phyloP scores from a whole-genome alignment of 805 yeast genomes.

The Torulaspora microellipsoides region DNA sequence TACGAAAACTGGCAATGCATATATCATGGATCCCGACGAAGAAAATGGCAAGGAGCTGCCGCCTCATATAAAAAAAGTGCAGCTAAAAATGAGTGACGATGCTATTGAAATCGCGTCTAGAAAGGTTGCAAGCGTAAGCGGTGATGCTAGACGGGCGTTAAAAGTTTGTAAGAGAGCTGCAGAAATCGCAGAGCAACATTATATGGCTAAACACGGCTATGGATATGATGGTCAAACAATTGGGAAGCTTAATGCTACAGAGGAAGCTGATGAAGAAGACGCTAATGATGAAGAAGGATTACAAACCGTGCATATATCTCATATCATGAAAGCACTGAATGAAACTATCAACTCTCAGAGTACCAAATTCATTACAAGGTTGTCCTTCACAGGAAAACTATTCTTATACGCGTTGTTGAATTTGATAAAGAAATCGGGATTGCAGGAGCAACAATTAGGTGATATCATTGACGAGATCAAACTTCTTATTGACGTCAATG shows the following conservation, averaged over 20 bases:
- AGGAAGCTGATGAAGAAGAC: conserved; percentile 18
- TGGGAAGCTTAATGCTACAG: conserved; percentile 7
- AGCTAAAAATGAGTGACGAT: conserved; percentile 47
- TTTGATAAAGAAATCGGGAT: conserved; percentile 60
- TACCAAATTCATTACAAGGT: conserved; percentile 49
- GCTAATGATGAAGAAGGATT: conserved; percentile 35
- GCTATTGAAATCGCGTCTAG: conserved; percentile 91
- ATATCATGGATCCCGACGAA: conserved; percentile 24
- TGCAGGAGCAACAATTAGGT: conserved; percentile 67
- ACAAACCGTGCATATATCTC: conserved; percentile 61
- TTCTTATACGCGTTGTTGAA: conserved; percentile 64
- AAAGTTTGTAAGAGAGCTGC: conserved; percentile 85
- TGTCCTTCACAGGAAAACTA: conserved; percentile 68
- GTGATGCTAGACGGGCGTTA: conserved; percentile 93
- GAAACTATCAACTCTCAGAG: conserved; percentile 77
- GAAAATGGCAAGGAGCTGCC: conserved; percentile 10
- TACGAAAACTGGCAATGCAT: conserved; percentile 37
- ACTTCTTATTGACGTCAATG: conserved; percentile 44
- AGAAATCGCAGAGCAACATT: conserved; percentile 74
- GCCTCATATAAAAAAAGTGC: conserved; percentile 27
- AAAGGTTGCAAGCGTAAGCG: conserved; percentile 93
- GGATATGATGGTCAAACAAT: conserved; percentile 24
- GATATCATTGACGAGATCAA: conserved; percentile 76
- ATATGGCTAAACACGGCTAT: conserved; percentile 36
- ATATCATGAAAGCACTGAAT: conserved; percentile 72